phyloP scores from a whole-genome alignment of 2,329 filamentous ascomycete genomes.

The Paracorniculantispora psalliotae region DNA sequence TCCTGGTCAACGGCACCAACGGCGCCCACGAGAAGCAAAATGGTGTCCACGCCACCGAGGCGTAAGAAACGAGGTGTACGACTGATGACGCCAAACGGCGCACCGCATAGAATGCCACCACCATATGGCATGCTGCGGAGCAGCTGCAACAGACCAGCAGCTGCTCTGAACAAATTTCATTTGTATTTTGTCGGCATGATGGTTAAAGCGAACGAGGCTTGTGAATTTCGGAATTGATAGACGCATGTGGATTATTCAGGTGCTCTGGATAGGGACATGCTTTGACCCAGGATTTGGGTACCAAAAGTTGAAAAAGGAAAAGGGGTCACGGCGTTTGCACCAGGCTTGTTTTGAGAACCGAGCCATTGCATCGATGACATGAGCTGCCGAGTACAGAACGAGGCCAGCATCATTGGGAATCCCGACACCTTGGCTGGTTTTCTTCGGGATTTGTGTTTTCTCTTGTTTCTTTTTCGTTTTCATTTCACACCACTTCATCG shows the following conservation, averaged over 20 bases:
- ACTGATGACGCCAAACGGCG: no score
- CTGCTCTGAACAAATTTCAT: neutral
- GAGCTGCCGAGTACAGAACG: neutral
- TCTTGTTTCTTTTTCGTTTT: neutral
- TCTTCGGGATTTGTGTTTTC: neutral
- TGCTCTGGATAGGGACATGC: neutral
- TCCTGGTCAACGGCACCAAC: slow-evolving; percentile 17
- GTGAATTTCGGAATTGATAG: slow-evolving; percentile 7
- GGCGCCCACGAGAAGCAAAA: slow-evolving; percentile 23
- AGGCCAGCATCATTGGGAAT: neutral
- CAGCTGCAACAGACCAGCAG: neutral
- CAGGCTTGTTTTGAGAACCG: neutral
- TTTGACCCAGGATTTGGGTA: slow-evolving; percentile 5
- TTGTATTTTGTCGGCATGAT: slow-evolving; percentile 11
- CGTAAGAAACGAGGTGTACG: neutral
- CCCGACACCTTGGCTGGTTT: slow-evolving; percentile 7
- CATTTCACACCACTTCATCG: neutral
- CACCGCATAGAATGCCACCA: neutral
- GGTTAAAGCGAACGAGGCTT: slow-evolving; percentile 3
- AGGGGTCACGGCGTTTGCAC: slow-evolving; percentile 9
- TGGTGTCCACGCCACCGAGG: slow-evolving; percentile 22
- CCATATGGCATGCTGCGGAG: neutral
- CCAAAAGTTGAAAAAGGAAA: slow-evolving; percentile 7
- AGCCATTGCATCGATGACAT: neutral
- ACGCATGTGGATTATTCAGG: neutral